phyloP scores from a whole-genome alignment of 2,329 filamentous ascomycete species.

The Exophiala aquamarina region DNA sequence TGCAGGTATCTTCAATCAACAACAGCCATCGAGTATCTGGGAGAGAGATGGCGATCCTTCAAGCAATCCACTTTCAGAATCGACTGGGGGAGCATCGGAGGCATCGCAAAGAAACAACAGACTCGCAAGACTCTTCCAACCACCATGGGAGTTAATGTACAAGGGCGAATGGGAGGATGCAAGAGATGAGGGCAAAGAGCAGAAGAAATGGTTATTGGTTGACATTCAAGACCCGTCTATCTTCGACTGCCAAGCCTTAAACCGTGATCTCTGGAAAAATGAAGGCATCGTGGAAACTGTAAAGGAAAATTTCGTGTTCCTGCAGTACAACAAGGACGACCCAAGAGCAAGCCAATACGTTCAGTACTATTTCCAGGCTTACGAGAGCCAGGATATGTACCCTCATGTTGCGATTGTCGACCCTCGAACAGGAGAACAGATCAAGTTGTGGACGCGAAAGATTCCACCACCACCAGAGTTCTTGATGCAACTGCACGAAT shows the following conservation, averaged over 20 bases:
- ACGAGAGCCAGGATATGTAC: conserved; percentile 84
- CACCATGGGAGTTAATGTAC: conserved; percentile 86
- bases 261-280: conserved; percentile 96
- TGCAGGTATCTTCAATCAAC: conserved; percentile 70
- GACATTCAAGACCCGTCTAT: conserved; percentile 92
- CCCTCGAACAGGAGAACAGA: conserved; percentile 91
- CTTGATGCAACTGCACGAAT: conserved; percentile 87
- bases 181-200: conserved; percentile 78
- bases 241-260: conserved; percentile 92
- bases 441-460: conserved; percentile 90
- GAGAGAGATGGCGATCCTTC: conserved; percentile 41
- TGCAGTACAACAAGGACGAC: conserved; percentile 90
- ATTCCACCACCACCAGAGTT: conserved; percentile 78
- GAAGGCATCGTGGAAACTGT: conserved; percentile 74
- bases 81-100: conserved; percentile 66
- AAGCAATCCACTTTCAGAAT: conserved; percentile 53
- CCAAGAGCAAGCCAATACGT: conserved; percentile 75
- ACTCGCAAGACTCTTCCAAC: conserved; percentile 87
- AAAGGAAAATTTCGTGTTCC: conserved; percentile 88
- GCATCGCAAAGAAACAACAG: conserved; percentile 69
- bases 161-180: conserved; percentile 79
- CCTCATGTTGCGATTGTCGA: conserved; percentile 96
- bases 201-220: conserved; percentile 91
- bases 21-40: conserved; percentile 58
- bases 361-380: conserved; percentile 81